Base-by-base conservation (phyloP, 495 filamentous ascomycete genomes). In the Neurospora cerealis region DNA sequence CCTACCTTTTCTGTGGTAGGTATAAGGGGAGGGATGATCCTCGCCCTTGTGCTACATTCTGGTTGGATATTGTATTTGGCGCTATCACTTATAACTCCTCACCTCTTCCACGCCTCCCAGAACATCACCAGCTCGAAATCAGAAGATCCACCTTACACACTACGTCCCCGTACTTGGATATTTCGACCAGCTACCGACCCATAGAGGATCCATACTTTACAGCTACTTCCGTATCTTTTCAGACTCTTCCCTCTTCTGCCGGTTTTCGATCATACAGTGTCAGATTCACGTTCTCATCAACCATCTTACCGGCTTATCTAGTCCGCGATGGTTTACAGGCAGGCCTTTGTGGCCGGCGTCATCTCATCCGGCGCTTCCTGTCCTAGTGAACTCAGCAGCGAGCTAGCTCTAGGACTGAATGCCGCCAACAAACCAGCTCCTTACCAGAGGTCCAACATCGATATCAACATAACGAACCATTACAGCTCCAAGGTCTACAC, bases 401-500 rank as follows among this genome's bases (percentile, higher is more conserved):
- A 37, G 15, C 24, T 42, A 17, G 73, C 62, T 8, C 48, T 48
- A 10, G 48, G 48, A 60, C 21, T 11, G 48, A 32, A 66, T 34
- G 44, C 71, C 9, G 42, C 36, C 28, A 41, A 62, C 72, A 38
- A 72, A 11, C 5, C 15, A 69, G 71, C 69, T 42, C 38, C 73
- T 11, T 81, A 69, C 70, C 77, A 76, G 69, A 83, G 80, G 69
- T 75, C 83, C 24, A 78, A 76, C 76, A 84, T 86, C 74, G 73
- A 75, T 11, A 81, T 89, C 76, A 76, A 81, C 70, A 78, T 89
- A 62, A 79, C 84, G 71, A 82, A 86, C 77, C 81, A 86, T 73
- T 84, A 83, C 76, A 76, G 60, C 37, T 81, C 83, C 72, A 87
- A 86, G 74, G 78, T 86, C 40, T 89, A 87, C 76, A 86, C 86